These are phyloP conservation scores for Pochonia chlamydosporia DNA, from an alignment of 2,329 filamentous ascomycete genomes.

Conservation along the genomic window DNA sequence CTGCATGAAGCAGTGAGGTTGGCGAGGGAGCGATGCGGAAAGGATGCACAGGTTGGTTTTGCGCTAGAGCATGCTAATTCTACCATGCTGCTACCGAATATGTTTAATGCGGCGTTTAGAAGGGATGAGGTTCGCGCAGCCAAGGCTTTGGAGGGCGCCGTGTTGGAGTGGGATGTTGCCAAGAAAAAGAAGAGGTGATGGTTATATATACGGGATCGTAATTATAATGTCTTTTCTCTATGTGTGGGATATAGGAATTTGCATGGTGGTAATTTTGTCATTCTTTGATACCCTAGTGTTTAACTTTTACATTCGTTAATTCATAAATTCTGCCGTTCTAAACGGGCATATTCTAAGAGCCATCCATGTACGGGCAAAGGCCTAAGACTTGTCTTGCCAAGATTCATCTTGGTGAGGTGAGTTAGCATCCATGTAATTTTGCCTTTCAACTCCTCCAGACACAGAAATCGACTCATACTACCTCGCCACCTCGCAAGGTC, in stretches of 20 bases:
- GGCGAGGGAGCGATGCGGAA: constrained; percentile 63
- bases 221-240: too few relatives aligned
- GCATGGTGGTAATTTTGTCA: not conserved
- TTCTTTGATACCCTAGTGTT: constrained; percentile 2
- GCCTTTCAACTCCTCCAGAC: too few relatives aligned
- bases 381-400: not conserved
- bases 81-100: constrained; percentile 51
- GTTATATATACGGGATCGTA: not conserved
- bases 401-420: too few relatives aligned
- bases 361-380: not conserved
- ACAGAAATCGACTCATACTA: too few relatives aligned
- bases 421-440: too few relatives aligned
- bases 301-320: too few relatives aligned
- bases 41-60: constrained; percentile 64
- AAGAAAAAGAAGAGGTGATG: constrained; percentile 41
- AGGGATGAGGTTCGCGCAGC: constrained; percentile 53
- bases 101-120: constrained; percentile 58
- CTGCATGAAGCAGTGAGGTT: constrained; percentile 66
- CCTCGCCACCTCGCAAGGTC: too few relatives aligned
- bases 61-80: constrained; percentile 74
- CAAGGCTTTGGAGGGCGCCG: constrained; percentile 43
- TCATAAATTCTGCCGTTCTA: too few relatives aligned
- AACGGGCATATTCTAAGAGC: too few relatives aligned
- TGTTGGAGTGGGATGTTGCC: constrained; percentile 41
- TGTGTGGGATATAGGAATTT: not conserved